Evolutionary conservation across 2,329 filamentous ascomycete genomes (phyloP), one percentile per base, ranked within the genome.

Genomic region (Chlorencoelia australis): DNA sequence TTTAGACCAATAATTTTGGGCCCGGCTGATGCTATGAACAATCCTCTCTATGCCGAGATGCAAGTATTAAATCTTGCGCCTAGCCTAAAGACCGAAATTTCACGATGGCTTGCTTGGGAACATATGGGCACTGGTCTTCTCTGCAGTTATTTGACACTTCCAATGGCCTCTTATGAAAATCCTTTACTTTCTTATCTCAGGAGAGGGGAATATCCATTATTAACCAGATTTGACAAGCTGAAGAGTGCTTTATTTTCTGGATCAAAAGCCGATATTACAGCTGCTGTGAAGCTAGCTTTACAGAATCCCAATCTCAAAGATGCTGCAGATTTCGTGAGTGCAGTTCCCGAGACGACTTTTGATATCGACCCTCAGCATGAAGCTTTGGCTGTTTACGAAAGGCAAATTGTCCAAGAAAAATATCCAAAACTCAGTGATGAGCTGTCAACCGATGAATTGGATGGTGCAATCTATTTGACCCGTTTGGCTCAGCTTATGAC

Each of bases 71-170:
- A 74, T n/a, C 53, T 87, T 19, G 68, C 78, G n/a, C 55, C 67
- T 0, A 65, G 63, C 1, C 59, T 91, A 41, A 78, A 80, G 56
- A 64, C 63, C 10, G 84, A 93, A 44, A 53, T 95, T 20, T 78
- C 84, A 67, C 71, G 82, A 45, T 95, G 87, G 87, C 63, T 95
- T 43, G 89, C 89, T 0, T 98, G 89, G 88, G 85, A 85, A 36
- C 79, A 81, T 41, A 91, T 94, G 84, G 81, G 81, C 9, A 80
- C 79, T 13, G 91, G 91, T 2, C 63, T 96, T 22, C 67, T 96
- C 31, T 71, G 81, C 11, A 79, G 89, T 55, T 81, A 81, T 60
- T 70, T 82, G n/a, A 70, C 86, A 17, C 69, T 94, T 34, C 91
- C 91, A 3, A 94, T 95, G 82, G 83, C 74, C 0, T 57, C 74